Evolutionary conservation across 805 yeast species (phyloP), one percentile per base, ranked within the genome.

Genomic region (Ogataea trehalophila): DNA sequence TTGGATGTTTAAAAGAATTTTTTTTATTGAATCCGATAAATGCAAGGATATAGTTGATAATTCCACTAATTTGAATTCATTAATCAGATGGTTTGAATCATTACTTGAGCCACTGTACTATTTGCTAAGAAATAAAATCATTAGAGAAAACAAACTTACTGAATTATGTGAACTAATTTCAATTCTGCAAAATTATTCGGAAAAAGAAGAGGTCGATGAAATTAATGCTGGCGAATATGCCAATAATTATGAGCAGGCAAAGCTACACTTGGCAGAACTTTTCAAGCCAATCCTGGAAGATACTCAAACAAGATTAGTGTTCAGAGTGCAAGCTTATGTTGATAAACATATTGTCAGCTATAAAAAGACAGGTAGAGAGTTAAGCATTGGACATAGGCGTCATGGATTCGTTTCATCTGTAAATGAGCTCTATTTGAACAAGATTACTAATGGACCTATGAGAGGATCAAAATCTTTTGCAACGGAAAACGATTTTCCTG

Each of bases 91-190:
- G 81, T 76, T 86, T 50, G 77, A 75, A 41, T 74, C 72, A 22
- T 56, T 89, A 4, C 71, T 87, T 33, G 96, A 89, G 35, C 94
- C 96, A 0, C 67, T 91, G 23, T 86, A 90, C 57, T 92, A 87
- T 53, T 65, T 73, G 2, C 62, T 88, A 34, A 74, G 97, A 52
- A 77, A 81, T 48, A 72, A 75, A 42, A 78, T 89, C 1, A 71
- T 90, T 38, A 77, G 84, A 48, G 97, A 91, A 61, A 70, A 76
- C 14, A 82, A 81, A 53, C 82, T 92, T 26, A 71, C 75, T 22
- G 73, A 73, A 11, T 67, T 94, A 22, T 87, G 96, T 66, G 95
- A 89, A 58, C 69, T 89, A 39, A 80, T 90, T 2, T 76, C 86
- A 0, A 65, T 88, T 33, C 67, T 90, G 29, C 85, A 81, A 47